Evolutionary conservation across 2,329 filamentous ascomycete species (phyloP).

Genomic region (Dactylellina cionopaga): DNA sequence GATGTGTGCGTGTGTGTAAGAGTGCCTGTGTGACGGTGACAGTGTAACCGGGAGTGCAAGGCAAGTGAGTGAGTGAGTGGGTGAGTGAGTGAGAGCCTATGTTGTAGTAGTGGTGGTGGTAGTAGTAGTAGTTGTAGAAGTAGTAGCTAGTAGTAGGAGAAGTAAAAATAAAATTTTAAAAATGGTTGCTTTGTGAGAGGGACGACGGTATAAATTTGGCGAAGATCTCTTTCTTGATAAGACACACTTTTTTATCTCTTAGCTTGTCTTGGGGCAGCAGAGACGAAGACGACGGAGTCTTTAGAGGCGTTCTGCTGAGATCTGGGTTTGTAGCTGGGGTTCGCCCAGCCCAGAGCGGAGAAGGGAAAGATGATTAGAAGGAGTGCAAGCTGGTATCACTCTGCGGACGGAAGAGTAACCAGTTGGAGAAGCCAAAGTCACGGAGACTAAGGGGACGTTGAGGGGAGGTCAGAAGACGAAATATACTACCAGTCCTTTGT

Average conservation of each 20-base stretch:
- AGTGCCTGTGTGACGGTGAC: background rate
- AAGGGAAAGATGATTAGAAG: background rate
- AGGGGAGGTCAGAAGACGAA: conserved; percentile 21
- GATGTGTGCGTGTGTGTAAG: conserved; percentile 8
- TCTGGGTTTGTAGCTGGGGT: conserved; percentile 13
- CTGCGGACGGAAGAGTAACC: conserved; percentile 1
- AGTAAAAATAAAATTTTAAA: no score
- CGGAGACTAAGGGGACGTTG: background rate
- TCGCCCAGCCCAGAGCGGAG: conserved; percentile 38
- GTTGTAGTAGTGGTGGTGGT: background rate
- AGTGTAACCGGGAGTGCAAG: conserved; percentile 31
- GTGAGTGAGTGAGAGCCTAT: no score
- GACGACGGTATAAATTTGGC: background rate
- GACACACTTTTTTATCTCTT: conserved; percentile 10
- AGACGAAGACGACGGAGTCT: no score
- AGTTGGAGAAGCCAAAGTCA: background rate
- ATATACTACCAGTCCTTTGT: no score
- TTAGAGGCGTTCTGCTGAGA: conserved; percentile 12
- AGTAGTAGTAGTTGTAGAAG: background rate
- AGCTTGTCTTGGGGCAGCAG: no score
- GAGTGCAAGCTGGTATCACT: background rate
- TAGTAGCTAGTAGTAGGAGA: background rate
- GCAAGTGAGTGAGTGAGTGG: background rate
- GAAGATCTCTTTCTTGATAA: conserved; percentile 40
- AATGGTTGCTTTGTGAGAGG: no score